phyloP scores from a whole-genome alignment of 176 grass and related monocot species.

The Hyparrhenia diplandra region DNA sequence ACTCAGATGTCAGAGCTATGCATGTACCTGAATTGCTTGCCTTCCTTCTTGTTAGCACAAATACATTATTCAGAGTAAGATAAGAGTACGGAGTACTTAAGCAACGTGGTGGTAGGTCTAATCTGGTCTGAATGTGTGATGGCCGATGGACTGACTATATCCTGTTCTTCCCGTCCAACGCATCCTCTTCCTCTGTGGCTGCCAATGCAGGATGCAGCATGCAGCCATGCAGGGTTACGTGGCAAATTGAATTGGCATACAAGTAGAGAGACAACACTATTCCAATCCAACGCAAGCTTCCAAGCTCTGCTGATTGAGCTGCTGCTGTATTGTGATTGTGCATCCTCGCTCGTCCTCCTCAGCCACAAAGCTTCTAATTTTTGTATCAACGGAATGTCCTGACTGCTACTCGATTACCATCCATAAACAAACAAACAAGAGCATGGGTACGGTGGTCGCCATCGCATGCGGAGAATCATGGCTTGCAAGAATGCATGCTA shows the following conservation, averaged over 20 bases:
- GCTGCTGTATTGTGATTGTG: background rate
- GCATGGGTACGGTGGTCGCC: background rate
- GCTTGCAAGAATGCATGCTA: background rate
- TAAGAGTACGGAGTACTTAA: too few species aligned
- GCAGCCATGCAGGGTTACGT: too few species aligned
- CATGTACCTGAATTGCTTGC: too few species aligned
- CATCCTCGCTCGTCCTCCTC: background rate
- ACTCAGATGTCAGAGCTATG: too few species aligned
- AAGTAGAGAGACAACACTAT: too few species aligned
- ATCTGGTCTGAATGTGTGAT: background rate
- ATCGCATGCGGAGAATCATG: background rate
- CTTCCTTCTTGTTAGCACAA: too few species aligned
- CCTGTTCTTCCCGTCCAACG: too few species aligned
- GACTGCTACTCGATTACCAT: background rate
- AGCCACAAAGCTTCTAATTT: background rate
- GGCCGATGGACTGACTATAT: background rate
- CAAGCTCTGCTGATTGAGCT: background rate
- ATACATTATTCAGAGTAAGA: too few species aligned
- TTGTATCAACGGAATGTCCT: background rate
- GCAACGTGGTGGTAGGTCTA: too few species aligned
- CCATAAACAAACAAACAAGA: background rate
- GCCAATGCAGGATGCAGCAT: background rate
- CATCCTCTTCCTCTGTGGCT: background rate
- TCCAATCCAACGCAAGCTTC: background rate
- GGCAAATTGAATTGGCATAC: background rate